phyloP scores from a whole-genome alignment of 345 rosid species.

The Eucalyptus microcorys region DNA sequence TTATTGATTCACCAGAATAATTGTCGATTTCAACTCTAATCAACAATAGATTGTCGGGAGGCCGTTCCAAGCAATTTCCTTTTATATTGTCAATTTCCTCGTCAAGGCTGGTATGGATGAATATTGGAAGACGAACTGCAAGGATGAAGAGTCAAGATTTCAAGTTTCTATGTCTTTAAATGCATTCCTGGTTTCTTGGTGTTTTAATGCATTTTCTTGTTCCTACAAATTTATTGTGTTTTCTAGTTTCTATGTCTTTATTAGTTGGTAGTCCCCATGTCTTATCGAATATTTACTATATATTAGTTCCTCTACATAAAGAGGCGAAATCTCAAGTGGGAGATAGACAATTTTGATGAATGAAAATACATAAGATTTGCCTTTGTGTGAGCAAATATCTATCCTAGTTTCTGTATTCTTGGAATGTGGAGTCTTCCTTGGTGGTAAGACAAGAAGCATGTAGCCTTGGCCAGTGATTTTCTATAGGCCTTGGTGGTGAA shows the following conservation, averaged over 20 bases:
- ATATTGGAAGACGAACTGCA: background rate
- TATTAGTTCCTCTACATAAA: background rate
- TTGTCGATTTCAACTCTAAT: background rate
- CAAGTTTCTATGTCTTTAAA: background rate
- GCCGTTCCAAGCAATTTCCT: background rate
- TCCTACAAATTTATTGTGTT: background rate
- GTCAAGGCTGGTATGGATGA: background rate
- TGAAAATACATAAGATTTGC: background rate
- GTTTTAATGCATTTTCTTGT: background rate
- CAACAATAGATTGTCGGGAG: background rate
- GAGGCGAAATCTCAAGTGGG: background rate
- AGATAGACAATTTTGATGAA: no score
- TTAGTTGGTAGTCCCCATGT: background rate
- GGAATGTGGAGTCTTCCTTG: no score
- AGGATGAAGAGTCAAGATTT: no score
- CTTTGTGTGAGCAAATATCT: background rate
- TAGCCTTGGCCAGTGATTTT: no score
- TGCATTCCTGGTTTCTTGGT: no score
- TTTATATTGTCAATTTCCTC: no score
- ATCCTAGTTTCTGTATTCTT: no score
- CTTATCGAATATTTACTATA: no score
- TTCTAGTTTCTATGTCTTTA: no score
- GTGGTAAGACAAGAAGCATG: no score
- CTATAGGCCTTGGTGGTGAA: no score
- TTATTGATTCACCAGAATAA: background rate